Evolutionary conservation across 2,329 filamentous ascomycete genomes (phyloP).

Genomic region (Beauveria sp.): DNA sequence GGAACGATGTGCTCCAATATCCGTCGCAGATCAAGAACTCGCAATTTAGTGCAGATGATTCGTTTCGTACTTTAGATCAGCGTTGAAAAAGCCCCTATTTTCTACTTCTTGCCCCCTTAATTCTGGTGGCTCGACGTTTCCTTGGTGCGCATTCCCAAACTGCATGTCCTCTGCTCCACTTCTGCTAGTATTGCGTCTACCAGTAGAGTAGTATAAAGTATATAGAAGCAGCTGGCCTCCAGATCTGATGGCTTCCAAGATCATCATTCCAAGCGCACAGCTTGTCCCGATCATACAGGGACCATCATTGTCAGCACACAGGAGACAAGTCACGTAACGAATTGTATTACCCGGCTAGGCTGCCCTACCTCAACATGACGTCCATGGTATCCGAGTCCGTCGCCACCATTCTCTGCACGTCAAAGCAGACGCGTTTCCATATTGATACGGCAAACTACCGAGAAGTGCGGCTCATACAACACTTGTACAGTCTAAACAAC

Average conservation of each 20-base stretch:
- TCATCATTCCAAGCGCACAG: background rate
- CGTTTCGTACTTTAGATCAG: background rate
- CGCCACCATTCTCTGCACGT: slow-evolving; percentile 51
- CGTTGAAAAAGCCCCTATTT: background rate
- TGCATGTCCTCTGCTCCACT: background rate
- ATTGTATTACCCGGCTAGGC: background rate
- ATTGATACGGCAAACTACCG: slow-evolving; percentile 46
- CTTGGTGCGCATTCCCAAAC: background rate
- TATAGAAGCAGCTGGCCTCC: background rate
- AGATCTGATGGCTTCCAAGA: background rate
- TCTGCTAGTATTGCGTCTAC: background rate
- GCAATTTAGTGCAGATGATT: background rate
- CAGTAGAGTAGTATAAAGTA: too few relatives aligned
- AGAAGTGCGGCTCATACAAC: slow-evolving; percentile 37
- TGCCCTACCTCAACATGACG: slow-evolving; percentile 28
- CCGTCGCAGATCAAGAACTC: background rate
- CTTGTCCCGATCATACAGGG: background rate
- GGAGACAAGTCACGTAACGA: background rate
- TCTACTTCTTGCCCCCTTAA: background rate
- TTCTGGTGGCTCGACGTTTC: background rate
- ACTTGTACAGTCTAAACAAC: background rate
- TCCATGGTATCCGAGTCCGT: slow-evolving; percentile 43
- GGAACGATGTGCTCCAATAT: background rate
- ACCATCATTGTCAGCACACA: background rate
- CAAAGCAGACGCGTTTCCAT: slow-evolving; percentile 61